Conservation (phyloP, 495 filamentous ascomycete species). For the Trichoderma parareesei region DNA sequence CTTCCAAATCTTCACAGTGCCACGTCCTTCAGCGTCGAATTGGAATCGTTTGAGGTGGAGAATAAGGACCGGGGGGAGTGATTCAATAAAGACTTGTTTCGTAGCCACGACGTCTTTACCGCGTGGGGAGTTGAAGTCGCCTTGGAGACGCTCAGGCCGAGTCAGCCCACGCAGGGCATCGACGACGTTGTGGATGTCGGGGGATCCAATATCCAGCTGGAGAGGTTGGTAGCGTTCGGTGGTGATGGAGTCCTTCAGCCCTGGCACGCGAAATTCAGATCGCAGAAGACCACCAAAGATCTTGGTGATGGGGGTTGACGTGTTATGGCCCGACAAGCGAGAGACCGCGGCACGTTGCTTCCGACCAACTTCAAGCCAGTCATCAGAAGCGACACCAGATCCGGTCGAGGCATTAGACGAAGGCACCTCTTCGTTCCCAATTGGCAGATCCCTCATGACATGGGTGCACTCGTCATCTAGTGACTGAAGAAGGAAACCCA, state of each 20-base stretch:
- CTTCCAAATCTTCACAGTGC: slow-evolving; percentile 98
- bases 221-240: slow-evolving; percentile 89
- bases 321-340: slow-evolving; percentile 69
- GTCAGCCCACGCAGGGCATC: slow-evolving; percentile 86
- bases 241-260: slow-evolving; percentile 82
- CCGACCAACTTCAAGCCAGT: slow-evolving; percentile 90
- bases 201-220: slow-evolving; percentile 85
- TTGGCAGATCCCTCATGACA: slow-evolving; percentile 50
- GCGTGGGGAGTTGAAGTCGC: slow-evolving; percentile 76
- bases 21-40: slow-evolving; percentile 74
- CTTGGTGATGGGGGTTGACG: slow-evolving; percentile 78
- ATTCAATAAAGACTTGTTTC: slow-evolving; percentile 94
- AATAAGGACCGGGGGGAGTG: slow-evolving; percentile 83
- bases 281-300: slow-evolving; percentile 91
- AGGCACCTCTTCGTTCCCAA: slow-evolving; percentile 32
- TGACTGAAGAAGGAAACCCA: slow-evolving; percentile 87
- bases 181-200: slow-evolving; percentile 78
- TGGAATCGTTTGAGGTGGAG: slow-evolving; percentile 96
- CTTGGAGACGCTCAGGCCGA: slow-evolving; percentile 71
- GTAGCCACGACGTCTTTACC: slow-evolving; percentile 70
- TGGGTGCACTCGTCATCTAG: slow-evolving; percentile 87
- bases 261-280: slow-evolving; percentile 80
- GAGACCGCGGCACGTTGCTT: slow-evolving; percentile 84
- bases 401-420: slow-evolving; percentile 31
- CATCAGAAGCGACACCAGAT: slow-evolving; percentile 39